Evolutionary conservation across 2,329 filamentous ascomycete genomes (phyloP).

Genomic region (Calonectria leucothoes): DNA sequence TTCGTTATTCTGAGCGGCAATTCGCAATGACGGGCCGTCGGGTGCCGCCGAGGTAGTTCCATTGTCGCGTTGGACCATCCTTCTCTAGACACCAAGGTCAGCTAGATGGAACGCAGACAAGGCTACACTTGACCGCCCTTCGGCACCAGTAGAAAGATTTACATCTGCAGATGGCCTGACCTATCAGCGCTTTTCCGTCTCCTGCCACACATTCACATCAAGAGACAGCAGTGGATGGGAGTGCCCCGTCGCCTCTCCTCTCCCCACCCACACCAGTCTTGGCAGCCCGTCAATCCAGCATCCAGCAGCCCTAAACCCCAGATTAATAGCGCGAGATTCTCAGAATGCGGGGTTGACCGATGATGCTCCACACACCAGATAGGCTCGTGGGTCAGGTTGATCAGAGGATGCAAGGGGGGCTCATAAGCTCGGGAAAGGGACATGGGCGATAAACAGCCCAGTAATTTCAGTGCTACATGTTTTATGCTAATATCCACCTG

Average conservation of each 20-base stretch:
- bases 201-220: not conserved
- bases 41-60: conserved; percentile 11
- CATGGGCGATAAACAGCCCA: not conserved
- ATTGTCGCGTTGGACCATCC: not conserved
- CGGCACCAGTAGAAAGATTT: not conserved
- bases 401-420: not conserved
- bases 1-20: not conserved
- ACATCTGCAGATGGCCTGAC: not conserved
- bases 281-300: not conserved
- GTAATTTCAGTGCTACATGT: not conserved
- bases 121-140: not conserved
- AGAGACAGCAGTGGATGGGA: not conserved
- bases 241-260: not conserved
- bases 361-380: conserved; percentile 10
- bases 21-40: conserved; percentile 15
- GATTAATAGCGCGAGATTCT: conserved; percentile 3
- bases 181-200: not conserved
- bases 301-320: not conserved
- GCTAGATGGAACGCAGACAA: not conserved
- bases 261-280: not conserved
- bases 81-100: not conserved
- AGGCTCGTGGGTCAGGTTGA: conserved; percentile 7
- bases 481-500: no score
- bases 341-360: conserved; percentile 12
- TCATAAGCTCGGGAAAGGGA: not conserved